Conservation (phyloP, 2,329 filamentous ascomycete species). For the Xenosphaeropsis pyriputrescens region DNA sequence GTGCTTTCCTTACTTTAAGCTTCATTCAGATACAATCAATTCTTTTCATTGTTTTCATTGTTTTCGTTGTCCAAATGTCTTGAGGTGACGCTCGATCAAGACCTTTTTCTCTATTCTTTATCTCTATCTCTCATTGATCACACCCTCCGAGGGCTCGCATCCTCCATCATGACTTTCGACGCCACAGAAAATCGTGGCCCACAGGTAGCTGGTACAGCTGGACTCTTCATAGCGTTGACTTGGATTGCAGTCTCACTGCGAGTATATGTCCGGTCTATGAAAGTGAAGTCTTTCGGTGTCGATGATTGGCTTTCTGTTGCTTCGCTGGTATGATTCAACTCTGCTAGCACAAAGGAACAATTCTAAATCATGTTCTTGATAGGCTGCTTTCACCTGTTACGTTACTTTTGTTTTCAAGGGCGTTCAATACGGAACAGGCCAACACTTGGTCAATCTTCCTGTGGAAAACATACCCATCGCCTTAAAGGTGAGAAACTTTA, state of each 20-base stretch:
- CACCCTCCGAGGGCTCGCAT: no score
- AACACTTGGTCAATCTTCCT: conserved; percentile 10
- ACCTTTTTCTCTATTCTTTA: no score
- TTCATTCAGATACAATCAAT: no score
- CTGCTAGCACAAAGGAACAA: no score
- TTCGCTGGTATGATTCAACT: conserved; percentile 7
- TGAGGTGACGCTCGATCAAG: no score
- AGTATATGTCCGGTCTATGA: conserved; percentile 13
- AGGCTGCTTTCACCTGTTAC: conserved; percentile 6
- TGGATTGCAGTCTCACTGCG: conserved; percentile 13
- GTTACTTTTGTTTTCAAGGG: conserved; percentile 11
- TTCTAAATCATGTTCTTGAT: background rate
- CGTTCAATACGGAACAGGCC: conserved; percentile 13
- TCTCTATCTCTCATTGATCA: no score
- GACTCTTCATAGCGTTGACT: conserved; percentile 20
- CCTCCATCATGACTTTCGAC: no score
- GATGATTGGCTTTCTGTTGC: conserved; percentile 13
- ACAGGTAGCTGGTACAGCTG: conserved; percentile 2
- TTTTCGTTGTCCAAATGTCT: no score
- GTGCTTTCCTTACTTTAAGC: no score
- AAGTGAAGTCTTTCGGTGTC: conserved; percentile 15
- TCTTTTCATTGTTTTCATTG: no score
- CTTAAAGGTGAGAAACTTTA: conserved; percentile 10
- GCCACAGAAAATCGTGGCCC: conserved; percentile 1
- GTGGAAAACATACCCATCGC: conserved; percentile 10